A percentile compares a stretch with the other conserved stretches of the same genome.
These are phyloP conservation scores for Nasturtium officinale DNA, from an alignment of 345 rosid species.

Conservation along the genomic window DNA sequence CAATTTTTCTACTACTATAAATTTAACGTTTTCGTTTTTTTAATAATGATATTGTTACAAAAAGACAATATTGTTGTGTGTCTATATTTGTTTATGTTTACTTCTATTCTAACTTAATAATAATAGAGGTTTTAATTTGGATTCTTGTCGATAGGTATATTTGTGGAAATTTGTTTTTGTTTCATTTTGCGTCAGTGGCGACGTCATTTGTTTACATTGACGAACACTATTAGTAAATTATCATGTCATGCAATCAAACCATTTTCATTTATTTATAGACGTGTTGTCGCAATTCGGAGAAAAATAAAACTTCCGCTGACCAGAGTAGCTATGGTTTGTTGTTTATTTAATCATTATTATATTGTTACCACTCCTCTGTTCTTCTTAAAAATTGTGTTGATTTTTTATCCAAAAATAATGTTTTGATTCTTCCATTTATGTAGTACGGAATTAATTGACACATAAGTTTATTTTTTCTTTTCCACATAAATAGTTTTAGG, in stretches of 20 bases:
- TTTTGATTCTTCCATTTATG: background rate
- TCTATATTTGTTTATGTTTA: conserved; percentile 1
- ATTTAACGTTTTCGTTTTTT: conserved; percentile 10
- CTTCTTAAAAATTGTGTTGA: background rate
- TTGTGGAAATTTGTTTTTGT: conserved; percentile 26
- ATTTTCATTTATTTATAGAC: conserved; percentile 1
- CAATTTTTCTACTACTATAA: conserved; percentile 22
- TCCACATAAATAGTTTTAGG: too few relatives aligned
- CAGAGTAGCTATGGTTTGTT: background rate
- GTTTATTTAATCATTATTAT: background rate
- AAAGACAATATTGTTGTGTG: conserved; percentile 22
- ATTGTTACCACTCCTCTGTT: background rate
- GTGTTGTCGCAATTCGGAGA: background rate
- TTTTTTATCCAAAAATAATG: background rate
- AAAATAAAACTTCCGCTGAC: background rate
- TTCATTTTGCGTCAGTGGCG: conserved; percentile 31
- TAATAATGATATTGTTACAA: background rate
- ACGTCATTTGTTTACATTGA: conserved; percentile 34
- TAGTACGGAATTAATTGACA: background rate
- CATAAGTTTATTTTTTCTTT: background rate
- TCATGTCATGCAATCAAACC: background rate
- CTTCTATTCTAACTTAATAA: background rate
- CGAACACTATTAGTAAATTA: background rate
- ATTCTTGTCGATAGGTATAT: conserved; percentile 13
- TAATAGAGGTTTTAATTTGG: conserved; percentile 20